A percentile compares a stretch with the other conserved stretches of the same genome.
These are phyloP conservation scores for Saturnispora mendoncae DNA, from an alignment of 805 yeast genomes.

Conservation along the genomic window DNA sequence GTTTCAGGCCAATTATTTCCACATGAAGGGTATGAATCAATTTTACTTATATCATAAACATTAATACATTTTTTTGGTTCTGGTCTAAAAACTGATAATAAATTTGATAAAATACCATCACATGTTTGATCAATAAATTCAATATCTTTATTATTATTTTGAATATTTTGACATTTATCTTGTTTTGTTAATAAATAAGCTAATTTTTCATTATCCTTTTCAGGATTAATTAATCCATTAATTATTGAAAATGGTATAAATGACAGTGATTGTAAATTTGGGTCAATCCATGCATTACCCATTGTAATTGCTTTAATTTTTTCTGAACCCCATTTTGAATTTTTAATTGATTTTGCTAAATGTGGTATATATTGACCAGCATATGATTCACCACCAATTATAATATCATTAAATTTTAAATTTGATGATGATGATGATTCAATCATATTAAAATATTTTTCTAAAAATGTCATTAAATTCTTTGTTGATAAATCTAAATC, in stretches of 20 bases:
- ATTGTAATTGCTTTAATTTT: conserved; percentile 62
- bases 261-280: conserved; percentile 73
- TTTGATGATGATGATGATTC: conserved; percentile 62
- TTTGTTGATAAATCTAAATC: conserved; percentile 50
- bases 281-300: conserved; percentile 95
- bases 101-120: conserved; percentile 32
- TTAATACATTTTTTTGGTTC: conserved; percentile 50
- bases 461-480: conserved; percentile 58
- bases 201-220: conserved; percentile 23
- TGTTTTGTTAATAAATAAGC: conserved; percentile 38
- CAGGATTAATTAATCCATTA: conserved; percentile 42
- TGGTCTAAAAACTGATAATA: conserved; percentile 25
- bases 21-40: conserved; percentile 74
- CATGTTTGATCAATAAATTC: conserved; percentile 28
- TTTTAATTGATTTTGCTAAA: conserved; percentile 55
- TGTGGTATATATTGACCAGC: conserved; percentile 97
- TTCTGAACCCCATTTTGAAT: conserved; percentile 31
- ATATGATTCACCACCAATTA: conserved; percentile 89
- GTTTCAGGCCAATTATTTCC: conserved; percentile 89
- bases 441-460: conserved; percentile 56
- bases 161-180: conserved; percentile 50
- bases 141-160: conserved; percentile 24
- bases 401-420: conserved; percentile 42
- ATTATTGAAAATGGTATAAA: conserved; percentile 63
- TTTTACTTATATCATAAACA: conserved; percentile 69